Conservation (phyloP, 2,329 filamentous ascomycete species). For the Sporothrix sp. region DNA sequence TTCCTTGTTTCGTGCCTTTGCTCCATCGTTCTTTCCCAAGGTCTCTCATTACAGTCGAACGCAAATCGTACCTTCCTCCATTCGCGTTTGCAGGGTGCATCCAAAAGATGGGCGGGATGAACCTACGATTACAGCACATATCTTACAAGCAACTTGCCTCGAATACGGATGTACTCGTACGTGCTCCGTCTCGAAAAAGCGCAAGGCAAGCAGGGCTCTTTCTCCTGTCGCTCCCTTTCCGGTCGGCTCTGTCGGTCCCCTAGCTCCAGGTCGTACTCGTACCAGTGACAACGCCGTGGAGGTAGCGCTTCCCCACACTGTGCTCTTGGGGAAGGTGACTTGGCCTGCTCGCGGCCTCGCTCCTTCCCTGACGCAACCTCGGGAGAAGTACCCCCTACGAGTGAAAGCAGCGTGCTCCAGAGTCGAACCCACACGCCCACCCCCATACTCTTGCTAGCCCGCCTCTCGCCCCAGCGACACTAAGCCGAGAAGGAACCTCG, state of each 20-base stretch:
- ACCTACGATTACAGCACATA: too few relatives aligned
- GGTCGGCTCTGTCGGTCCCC: neutral
- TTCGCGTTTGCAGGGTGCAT: too few relatives aligned
- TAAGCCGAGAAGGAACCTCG: slow-evolving; percentile 12
- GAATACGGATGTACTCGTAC: too few relatives aligned
- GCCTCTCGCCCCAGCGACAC: slow-evolving; percentile 7
- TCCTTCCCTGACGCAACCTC: neutral
- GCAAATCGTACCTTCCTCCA: slow-evolving; percentile 2
- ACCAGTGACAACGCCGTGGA: slow-evolving; percentile 7
- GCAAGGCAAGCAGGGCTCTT: too few relatives aligned
- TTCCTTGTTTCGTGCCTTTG: too few relatives aligned
- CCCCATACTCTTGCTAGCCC: slow-evolving; percentile 9
- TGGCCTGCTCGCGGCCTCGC: neutral
- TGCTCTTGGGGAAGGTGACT: slow-evolving; percentile 3
- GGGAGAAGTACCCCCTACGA: neutral
- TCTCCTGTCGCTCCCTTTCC: neutral
- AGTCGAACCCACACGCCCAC: slow-evolving; percentile 12
- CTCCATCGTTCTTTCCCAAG: neutral
- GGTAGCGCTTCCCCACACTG: slow-evolving; percentile 9
- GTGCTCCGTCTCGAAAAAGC: too few relatives aligned
- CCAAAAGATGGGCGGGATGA: too few relatives aligned
- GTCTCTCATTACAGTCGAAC: neutral
- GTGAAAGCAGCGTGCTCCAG: slow-evolving; percentile 8
- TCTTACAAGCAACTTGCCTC: too few relatives aligned
- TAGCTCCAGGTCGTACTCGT: neutral